Evolutionary conservation across 1,284 basidiomycete genomes (phyloP).

Genomic region (Moesziomyces globuligerus): DNA sequence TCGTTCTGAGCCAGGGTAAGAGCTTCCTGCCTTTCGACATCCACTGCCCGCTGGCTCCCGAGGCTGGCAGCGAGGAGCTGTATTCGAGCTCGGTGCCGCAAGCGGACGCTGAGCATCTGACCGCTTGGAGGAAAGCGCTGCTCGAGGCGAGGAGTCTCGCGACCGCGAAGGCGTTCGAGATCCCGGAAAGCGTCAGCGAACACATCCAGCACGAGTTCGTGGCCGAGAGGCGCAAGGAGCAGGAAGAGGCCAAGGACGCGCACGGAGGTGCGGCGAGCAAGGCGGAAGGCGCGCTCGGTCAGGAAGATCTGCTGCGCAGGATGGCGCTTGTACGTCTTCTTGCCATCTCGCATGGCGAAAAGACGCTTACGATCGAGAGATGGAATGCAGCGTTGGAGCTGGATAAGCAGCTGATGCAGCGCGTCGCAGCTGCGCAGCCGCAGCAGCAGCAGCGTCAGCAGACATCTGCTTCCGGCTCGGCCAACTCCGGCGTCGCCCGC

Average conservation of each 20-base stretch:
- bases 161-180: conserved; percentile 51
- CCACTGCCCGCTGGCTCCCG: conserved; percentile 35
- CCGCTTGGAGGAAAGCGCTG: conserved; percentile 32
- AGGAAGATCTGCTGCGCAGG: conserved; percentile 56
- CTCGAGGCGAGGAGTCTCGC: conserved; percentile 27
- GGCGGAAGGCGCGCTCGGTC: conserved; percentile 26
- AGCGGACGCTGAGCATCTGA: conserved; percentile 17
- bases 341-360: conserved; percentile 41
- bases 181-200: conserved; percentile 53
- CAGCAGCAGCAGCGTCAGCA: conserved; percentile 17
- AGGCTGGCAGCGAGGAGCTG: not conserved
- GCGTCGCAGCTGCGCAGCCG: conserved; percentile 13
- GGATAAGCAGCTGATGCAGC: conserved; percentile 24
- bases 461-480: conserved; percentile 1
- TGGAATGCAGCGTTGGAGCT: conserved; percentile 49
- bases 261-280: conserved; percentile 13
- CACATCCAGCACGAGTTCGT: conserved; percentile 63
- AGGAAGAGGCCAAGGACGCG: conserved; percentile 22
- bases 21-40: conserved; percentile 66
- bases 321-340: conserved; percentile 54
- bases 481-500: conserved; percentile 12
- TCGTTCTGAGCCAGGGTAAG: conserved; percentile 76
- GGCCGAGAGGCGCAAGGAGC: conserved; percentile 32
- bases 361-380: conserved; percentile 34
- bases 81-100: conserved; percentile 12